phyloP scores from a whole-genome alignment of 352 stramenopile species.

The Phytophthora ohioensis region DNA sequence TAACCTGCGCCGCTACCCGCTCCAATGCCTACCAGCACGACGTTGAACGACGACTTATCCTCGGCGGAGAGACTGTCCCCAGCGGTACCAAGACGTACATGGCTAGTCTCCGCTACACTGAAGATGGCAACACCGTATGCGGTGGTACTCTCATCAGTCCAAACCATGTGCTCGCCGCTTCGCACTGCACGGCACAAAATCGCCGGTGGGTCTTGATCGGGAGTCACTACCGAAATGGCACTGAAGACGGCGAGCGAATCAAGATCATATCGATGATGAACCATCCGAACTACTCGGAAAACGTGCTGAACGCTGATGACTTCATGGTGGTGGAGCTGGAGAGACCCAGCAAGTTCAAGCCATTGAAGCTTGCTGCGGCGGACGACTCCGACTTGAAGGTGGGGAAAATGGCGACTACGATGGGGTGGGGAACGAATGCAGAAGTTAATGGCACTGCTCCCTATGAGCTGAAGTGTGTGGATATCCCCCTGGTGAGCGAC shows the following conservation, averaged over 20 bases:
- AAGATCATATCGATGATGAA: conserved; percentile 27
- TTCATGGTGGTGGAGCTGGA: conserved; percentile 60
- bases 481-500: conserved; percentile 45
- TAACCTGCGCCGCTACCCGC: background rate
- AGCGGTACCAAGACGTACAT: conserved; percentile 46
- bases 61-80: conserved; percentile 46
- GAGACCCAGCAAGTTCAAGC: conserved; percentile 35
- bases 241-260: conserved; percentile 23
- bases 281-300: conserved; percentile 22
- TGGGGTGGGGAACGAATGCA: conserved; percentile 40
- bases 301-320: conserved; percentile 21
- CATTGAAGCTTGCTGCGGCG: conserved; percentile 35
- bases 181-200: conserved; percentile 9
- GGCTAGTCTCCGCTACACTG: conserved; percentile 17
- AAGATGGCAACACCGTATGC: conserved; percentile 15
- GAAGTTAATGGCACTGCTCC: conserved; percentile 31
- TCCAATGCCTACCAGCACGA: background rate
- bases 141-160: conserved; percentile 21
- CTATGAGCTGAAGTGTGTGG: conserved; percentile 41
- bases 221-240: conserved; percentile 24
- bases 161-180: conserved; percentile 22
- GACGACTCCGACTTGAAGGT: conserved; percentile 34
- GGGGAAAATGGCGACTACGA: conserved; percentile 38
- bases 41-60: conserved; percentile 33
- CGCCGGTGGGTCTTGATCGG: conserved; percentile 18